Evolutionary conservation across 305 asterid species (phyloP), one percentile per base, ranked within the genome.

Genomic region (Fraxinus sp.): DNA sequence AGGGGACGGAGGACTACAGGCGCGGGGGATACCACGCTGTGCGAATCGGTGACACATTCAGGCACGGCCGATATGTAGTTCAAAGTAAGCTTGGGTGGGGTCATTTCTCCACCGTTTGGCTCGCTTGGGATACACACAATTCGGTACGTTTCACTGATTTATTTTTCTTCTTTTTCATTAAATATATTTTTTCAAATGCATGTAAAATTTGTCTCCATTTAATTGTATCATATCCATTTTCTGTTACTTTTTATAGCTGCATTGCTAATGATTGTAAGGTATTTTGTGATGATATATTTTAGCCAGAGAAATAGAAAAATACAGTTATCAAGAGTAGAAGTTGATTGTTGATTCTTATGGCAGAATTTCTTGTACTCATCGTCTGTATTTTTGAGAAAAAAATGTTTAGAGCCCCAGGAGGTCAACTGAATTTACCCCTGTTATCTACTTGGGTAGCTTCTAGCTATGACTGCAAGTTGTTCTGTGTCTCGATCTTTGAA

Each of bases 11-110:
- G 85, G 98, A 95, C 55, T 95, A 94, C 79, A 85, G 93, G 86
- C 93, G 94, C 26, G 98, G 98, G 49, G 99, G 98, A 10, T 95
- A 95, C 85, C 99, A 95, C 83, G 97, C 97, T 37, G 96, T 95
- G 74, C 90, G 78, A 74, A 35, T n/a, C 24, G 55, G 78, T n/a
- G 46, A 74, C 22, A 32, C 78, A 74, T 74, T 74, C 55, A 39
- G 14, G 5, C 18, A 16, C 7, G 49, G 55, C 4, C 55, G 18
- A 6, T 74, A 74, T 36, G n/a, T 74, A 6, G 55, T 39, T 13
- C 52, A 74, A 36, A 32, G 41, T 5, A 74, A 74, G 26, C 78
- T 36, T 2, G 78, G 78, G 4, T 74, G 24, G 52, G 78, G 77
- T 72, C 77, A 72, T 7, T 33, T 74, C 14, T 74, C 78, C 78